phyloP scores from a whole-genome alignment of 176 grass and related monocot genomes.

The Eremochloa ophiuroides region DNA sequence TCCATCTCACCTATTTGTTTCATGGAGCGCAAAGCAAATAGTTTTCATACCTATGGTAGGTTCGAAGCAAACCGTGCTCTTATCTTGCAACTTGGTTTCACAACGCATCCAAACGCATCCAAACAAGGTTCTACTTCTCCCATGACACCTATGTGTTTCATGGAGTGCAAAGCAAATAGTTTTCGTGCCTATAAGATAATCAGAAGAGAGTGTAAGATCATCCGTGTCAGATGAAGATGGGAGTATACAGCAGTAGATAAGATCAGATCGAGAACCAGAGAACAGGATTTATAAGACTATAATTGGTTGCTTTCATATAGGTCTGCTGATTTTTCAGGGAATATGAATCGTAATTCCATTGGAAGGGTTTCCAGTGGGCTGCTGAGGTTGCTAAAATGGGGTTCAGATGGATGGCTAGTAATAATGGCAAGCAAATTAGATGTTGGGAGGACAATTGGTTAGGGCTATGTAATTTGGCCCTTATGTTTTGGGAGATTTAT shows the following conservation, averaged over 20 bases:
- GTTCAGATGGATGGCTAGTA: background rate
- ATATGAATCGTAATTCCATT: background rate
- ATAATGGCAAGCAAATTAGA: background rate
- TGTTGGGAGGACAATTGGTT: background rate
- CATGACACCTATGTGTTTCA: no score
- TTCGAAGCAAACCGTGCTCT: no score
- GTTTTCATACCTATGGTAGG: no score
- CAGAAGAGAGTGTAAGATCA: background rate
- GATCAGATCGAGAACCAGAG: background rate
- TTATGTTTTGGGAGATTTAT: background rate
- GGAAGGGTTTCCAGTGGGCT: background rate
- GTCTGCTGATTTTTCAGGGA: background rate
- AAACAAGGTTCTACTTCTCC: no score
- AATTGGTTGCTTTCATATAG: background rate
- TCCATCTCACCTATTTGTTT: no score
- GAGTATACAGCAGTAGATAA: background rate
- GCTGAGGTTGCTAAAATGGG: background rate
- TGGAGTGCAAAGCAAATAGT: no score
- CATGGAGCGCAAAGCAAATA: no score
- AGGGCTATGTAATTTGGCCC: background rate
- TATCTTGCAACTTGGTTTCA: no score
- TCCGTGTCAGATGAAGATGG: background rate
- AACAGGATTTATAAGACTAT: background rate
- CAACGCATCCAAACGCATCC: no score
- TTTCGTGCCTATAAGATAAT: no score